Conservation (phyloP, 805 yeast species). For the Scheffersomyces coipomensis region DNA sequence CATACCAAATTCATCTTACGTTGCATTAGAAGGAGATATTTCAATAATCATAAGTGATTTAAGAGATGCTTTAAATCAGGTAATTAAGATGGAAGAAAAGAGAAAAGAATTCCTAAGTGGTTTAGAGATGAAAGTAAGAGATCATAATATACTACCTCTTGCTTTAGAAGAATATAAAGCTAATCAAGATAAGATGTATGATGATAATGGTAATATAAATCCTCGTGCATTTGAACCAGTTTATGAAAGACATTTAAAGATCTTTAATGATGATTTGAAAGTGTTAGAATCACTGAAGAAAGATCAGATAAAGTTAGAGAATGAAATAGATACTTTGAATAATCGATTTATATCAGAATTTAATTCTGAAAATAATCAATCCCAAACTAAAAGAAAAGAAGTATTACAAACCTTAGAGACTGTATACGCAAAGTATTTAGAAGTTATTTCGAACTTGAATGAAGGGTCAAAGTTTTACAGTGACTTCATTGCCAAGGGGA, state of each 20-base stretch:
- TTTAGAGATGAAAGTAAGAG: slow-evolving; percentile 44
- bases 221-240: slow-evolving; percentile 33
- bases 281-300: slow-evolving; percentile 40
- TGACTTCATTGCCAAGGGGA: slow-evolving; percentile 51
- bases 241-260: slow-evolving; percentile 41
- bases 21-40: slow-evolving; percentile 29
- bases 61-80: slow-evolving; percentile 29
- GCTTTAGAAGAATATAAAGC: slow-evolving; percentile 48
- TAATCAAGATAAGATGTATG: slow-evolving; percentile 11
- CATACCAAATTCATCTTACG: slow-evolving; percentile 41
- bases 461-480: slow-evolving; percentile 74
- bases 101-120: slow-evolving; percentile 41
- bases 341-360: slow-evolving; percentile 22
- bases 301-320: slow-evolving; percentile 33
- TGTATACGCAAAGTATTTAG: slow-evolving; percentile 50
- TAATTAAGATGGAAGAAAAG: slow-evolving; percentile 27
- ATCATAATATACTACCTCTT: slow-evolving; percentile 50
- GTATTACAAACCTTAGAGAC: slow-evolving; percentile 52
- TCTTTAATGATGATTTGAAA: slow-evolving; percentile 50
- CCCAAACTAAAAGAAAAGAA: slow-evolving; percentile 40
- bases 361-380: slow-evolving; percentile 12
- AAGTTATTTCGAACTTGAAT: slow-evolving; percentile 56
- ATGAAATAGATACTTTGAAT: slow-evolving; percentile 33
- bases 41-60: slow-evolving; percentile 31
- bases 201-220: slow-evolving; percentile 18